Conservation (phyloP, 768 basidiomycete species). For the Mycena vitilis region DNA sequence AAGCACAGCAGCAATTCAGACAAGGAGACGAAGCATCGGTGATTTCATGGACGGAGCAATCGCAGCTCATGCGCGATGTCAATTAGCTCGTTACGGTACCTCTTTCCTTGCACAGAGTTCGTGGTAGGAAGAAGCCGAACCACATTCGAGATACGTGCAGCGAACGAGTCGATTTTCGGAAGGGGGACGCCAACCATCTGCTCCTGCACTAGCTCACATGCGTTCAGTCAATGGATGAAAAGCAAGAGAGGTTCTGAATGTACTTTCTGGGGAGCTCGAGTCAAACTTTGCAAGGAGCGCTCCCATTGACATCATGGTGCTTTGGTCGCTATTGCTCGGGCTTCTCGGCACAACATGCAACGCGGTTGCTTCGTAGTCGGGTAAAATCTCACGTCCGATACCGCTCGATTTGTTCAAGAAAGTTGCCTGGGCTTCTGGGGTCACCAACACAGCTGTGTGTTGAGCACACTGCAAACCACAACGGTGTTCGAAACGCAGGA, state of each 20-base stretch:
- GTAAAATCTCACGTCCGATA: not conserved
- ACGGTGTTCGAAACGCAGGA: not conserved
- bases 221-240: not conserved
- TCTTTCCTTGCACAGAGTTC: not conserved
- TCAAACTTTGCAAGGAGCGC: not conserved
- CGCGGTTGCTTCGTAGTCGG: not conserved
- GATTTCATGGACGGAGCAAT: not conserved
- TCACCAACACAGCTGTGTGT: slow-evolving; percentile 27
- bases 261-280: not conserved
- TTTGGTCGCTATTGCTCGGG: too few species aligned
- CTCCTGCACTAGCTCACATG: not conserved
- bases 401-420: slow-evolving; percentile 16
- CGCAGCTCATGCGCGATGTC: slow-evolving; percentile 16
- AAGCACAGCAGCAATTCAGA: too few species aligned
- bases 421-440: slow-evolving; percentile 24
- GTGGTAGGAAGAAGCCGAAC: slow-evolving; percentile 7
- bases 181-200: not conserved
- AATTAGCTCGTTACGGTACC: not conserved
- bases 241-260: too few species aligned
- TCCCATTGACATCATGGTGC: too few species aligned
- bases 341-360: too few species aligned
- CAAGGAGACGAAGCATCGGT: not conserved
- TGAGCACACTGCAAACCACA: slow-evolving; percentile 18
- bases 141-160: not conserved
- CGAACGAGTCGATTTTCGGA: not conserved